Base-by-base conservation (phyloP, 768 basidiomycete species). In the Phanerodontia chrysosporium region DNA sequence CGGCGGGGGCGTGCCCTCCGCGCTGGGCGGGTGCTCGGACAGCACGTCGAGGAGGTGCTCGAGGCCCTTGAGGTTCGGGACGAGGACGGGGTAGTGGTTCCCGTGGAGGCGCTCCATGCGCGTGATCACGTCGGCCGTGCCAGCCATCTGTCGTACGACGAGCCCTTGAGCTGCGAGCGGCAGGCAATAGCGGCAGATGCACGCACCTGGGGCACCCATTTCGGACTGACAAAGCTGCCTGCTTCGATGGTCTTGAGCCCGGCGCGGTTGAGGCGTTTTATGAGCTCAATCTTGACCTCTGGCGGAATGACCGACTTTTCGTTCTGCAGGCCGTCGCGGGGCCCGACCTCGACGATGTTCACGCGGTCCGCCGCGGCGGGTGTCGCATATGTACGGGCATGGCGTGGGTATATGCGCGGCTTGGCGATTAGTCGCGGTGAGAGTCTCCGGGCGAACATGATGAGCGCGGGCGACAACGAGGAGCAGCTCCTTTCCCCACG, bases 271-370 rank as follows among this genome's bases (percentile, higher is more conserved):
- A 98, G 83, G 14, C 86, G 76, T 62, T 90, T 82, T 57, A 98
- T 84, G 55, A 98, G 81, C 60, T 89, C 88, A 18, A 86, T 82
- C 71, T 95, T 95, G 60, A 88, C 74, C 28, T 82, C 81, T 1
- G 86, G 84, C 27, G 89, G 80, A 7, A 96, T 84, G 5, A 85
- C 75, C 0, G 80, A 78, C 62, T 86, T 85, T 67, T 97, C 90
- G 66, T 96, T 96, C 75, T 96, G 94, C 12, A 98, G 78, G 1
- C 95, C 95, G 72, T 98, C 95, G 28, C 95, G 78, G 1, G 94
- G 91, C 1, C 91, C 90, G 3, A 96, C 92, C 73, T 96, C 95
- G 45, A 98, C 89, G 46, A 97, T 89, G 54, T 78, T 42, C 8
- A 42, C 39, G 39, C 18, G 39, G 39, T 42, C 39, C 18, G 39